phyloP scores from a whole-genome alignment of 164 flowering plant species.

The Echeveria elegans region DNA sequence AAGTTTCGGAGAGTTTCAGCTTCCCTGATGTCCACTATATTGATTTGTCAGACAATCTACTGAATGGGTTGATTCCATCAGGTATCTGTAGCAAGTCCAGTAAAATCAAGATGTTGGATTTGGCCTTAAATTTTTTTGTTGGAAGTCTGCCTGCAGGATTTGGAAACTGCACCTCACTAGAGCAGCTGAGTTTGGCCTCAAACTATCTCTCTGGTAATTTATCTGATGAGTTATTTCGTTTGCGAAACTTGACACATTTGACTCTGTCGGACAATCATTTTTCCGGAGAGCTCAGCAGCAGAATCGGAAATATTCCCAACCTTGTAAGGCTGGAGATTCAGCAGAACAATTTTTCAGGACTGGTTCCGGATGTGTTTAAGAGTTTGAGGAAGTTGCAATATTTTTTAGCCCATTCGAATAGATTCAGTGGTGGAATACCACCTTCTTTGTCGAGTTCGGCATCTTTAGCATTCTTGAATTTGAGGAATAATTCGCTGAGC shows the following conservation, averaged over 20 bases:
- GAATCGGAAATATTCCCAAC: constrained; percentile 15
- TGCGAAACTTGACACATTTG: constrained; percentile 9
- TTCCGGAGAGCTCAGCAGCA: constrained; percentile 8
- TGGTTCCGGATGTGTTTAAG: constrained; percentile 6
- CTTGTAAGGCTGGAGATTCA: constrained; percentile 15
- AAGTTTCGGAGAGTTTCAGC: background rate
- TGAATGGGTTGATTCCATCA: background rate
- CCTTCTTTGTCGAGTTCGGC: constrained; percentile 12
- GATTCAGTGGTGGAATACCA: constrained; percentile 13
- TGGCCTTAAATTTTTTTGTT: constrained; percentile 2
- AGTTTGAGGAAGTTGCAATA: constrained; percentile 9
- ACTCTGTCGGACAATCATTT: constrained; percentile 10
- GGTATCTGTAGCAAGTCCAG: background rate
- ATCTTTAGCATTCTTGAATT: constrained; percentile 7
- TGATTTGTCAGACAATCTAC: constrained; percentile 4
- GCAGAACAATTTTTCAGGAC: constrained; percentile 13
- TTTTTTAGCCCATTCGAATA: constrained; percentile 14
- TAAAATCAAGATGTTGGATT: background rate
- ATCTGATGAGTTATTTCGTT: constrained; percentile 1
- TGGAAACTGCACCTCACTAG: constrained; percentile 13
- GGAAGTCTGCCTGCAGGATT: constrained; percentile 7
- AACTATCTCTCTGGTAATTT: constrained; percentile 12
- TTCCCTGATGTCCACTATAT: background rate
- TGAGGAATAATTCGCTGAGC: constrained; percentile 12
- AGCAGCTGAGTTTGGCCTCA: constrained; percentile 8